Evolutionary conservation across 2,329 filamentous ascomycete species (phyloP).

Genomic region (Myotisia sp.): DNA sequence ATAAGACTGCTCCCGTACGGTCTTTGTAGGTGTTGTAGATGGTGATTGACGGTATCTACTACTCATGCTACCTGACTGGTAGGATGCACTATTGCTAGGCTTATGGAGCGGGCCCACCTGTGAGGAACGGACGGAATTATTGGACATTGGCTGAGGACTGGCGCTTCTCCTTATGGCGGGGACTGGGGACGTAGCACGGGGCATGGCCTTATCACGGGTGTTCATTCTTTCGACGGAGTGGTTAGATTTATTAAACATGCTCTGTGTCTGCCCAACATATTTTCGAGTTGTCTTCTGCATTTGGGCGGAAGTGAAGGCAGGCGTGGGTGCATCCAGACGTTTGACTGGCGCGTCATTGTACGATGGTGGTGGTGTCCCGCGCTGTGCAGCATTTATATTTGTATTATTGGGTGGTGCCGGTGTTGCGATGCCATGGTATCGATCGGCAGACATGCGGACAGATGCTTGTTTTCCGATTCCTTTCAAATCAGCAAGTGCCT

Average conservation of each 20-base stretch:
- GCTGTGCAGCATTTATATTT: constrained; percentile 36
- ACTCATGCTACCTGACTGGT: constrained; percentile 31
- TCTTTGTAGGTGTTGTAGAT: constrained; percentile 15
- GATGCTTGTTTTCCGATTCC: constrained; percentile 69
- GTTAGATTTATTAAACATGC: constrained; percentile 45
- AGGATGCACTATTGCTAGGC: constrained; percentile 31
- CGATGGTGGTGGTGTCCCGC: constrained; percentile 71
- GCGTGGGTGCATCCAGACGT: constrained; percentile 73
- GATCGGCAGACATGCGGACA: constrained; percentile 80
- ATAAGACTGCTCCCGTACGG: constrained; percentile 26
- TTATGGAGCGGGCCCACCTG: constrained; percentile 31
- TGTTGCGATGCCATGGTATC: constrained; percentile 84
- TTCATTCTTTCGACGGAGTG: constrained; percentile 19
- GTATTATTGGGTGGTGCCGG: constrained; percentile 43
- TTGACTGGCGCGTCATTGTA: constrained; percentile 64
- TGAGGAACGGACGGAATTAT: constrained; percentile 20
- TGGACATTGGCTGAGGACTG: constrained; percentile 21
- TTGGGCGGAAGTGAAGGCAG: constrained; percentile 79
- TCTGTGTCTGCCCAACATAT: constrained; percentile 69
- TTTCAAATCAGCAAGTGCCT: constrained; percentile 84
- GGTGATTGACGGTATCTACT: constrained; percentile 23
- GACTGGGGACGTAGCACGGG: constrained; percentile 24
- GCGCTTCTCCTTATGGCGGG: constrained; percentile 25
- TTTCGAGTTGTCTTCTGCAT: constrained; percentile 94
- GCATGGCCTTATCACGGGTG: constrained; percentile 23